These are phyloP conservation scores for Linum usitatissimum DNA, from an alignment of 345 rosid species.

Conservation along the genomic window DNA sequence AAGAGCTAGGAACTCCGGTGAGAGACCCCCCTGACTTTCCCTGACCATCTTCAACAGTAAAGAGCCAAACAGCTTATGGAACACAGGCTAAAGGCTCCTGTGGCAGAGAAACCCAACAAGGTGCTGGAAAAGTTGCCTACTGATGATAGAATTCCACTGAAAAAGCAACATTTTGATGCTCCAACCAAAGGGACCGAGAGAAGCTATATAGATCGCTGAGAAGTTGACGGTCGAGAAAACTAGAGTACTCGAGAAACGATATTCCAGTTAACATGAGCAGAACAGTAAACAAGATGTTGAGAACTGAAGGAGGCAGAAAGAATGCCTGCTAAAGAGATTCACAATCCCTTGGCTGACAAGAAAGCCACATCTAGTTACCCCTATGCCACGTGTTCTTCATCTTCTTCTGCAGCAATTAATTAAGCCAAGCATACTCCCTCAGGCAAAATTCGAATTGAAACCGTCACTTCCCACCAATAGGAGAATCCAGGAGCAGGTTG, in stretches of 20 bases:
- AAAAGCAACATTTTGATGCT: constrained; percentile 1
- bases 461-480: no score
- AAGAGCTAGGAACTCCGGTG: no score
- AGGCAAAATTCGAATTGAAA: neutral
- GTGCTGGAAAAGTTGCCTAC: no score
- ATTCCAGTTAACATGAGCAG: neutral
- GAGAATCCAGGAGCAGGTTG: neutral
- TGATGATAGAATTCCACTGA: constrained; percentile 13
- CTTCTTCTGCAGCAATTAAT: neutral
- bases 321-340: neutral
- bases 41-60: no score
- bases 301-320: constrained; percentile 10
- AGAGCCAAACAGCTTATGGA: no score
- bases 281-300: constrained; percentile 15
- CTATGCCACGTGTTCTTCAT: no score
- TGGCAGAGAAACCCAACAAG: no score
- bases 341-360: neutral
- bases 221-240: constrained; percentile 9
- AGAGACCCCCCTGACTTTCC: no score
- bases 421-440: no score
- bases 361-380: neutral
- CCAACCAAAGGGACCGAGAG: no score
- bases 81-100: no score
- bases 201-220: neutral
- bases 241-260: constrained; percentile 5